Conservation (phyloP, 441 rosid genomes). For the Croton setiger region DNA sequence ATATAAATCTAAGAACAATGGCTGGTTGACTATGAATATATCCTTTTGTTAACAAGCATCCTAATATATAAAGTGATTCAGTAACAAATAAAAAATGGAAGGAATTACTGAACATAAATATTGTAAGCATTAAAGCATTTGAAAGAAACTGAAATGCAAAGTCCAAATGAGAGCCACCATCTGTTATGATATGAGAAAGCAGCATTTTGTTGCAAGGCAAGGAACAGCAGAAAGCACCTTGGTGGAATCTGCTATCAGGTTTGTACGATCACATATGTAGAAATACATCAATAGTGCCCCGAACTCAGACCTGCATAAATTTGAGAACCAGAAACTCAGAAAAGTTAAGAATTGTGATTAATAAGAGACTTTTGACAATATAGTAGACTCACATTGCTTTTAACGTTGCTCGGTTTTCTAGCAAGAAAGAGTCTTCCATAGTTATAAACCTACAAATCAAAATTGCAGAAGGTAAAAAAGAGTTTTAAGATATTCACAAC, state of each 20-base stretch:
- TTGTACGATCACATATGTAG: conserved; percentile 78
- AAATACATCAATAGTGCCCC: conserved; percentile 73
- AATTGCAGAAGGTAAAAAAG: conserved; percentile 21
- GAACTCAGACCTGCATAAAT: conserved; percentile 74
- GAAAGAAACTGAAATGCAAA: neutral
- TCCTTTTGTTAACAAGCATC: neutral
- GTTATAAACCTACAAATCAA: conserved; percentile 64
- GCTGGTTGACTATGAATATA: neutral
- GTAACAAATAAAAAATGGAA: conserved; percentile 3
- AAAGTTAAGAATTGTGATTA: conserved; percentile 1
- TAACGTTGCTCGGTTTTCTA: conserved; percentile 81
- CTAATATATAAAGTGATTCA: neutral
- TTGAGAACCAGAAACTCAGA: conserved; percentile 15
- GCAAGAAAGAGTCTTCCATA: conserved; percentile 87
- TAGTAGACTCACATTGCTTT: conserved; percentile 74
- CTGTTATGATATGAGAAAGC: neutral
- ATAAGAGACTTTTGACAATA: conserved; percentile 1
- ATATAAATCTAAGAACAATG: neutral
- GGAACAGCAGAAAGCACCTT: conserved; percentile 50
- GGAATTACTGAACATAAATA: neutral
- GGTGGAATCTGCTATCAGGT: conserved; percentile 64
- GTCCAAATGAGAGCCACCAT: conserved; percentile 1
- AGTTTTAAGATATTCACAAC: conserved; percentile 9
- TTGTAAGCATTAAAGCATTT: neutral
- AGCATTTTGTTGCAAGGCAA: conserved; percentile 6